A percentile compares a stretch with the other conserved stretches of the same genome.
Conservation (phyloP, 169 alveolate genomes). For the Cardiosporidium cionae region DNA sequence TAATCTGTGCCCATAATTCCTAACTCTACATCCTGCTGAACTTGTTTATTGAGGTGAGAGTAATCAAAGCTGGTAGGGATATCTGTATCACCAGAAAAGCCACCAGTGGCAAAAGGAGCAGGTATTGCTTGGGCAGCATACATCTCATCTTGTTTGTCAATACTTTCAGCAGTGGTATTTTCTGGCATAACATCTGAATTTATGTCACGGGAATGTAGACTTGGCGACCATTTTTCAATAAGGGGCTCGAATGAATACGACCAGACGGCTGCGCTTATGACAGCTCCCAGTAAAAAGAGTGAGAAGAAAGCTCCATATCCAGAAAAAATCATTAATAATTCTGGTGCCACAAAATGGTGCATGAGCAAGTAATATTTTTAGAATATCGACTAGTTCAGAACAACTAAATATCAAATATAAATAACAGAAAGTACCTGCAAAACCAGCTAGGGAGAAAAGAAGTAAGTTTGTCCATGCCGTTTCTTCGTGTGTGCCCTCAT, state of each 20-base stretch:
- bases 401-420: too few species aligned
- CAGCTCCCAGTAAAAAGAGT: conserved; percentile 54
- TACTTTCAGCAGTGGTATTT: background rate
- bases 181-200: conserved; percentile 38
- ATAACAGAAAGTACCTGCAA: conserved; percentile 36
- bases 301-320: conserved; percentile 74
- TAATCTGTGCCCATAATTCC: conserved; percentile 41
- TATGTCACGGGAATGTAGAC: conserved; percentile 68
- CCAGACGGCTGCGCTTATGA: conserved; percentile 52
- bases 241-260: conserved; percentile 72
- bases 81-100: conserved; percentile 11
- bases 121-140: background rate
- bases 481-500: conserved; percentile 75
- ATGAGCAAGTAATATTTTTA: background rate
- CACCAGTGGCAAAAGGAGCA: background rate
- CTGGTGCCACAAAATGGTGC: conserved; percentile 18
- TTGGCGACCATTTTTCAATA: conserved; percentile 71
- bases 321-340: conserved; percentile 66
- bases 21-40: conserved; percentile 43
- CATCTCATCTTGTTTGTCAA: background rate
- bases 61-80: conserved; percentile 51
- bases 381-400: too few species aligned
- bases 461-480: conserved; percentile 67
- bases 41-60: conserved; percentile 51
- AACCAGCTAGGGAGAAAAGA: conserved; percentile 64